A percentile compares a stretch with the other conserved stretches of the same genome.
Evolutionary conservation across 192 early-diverging fungal genomes (phyloP).

Genomic region (Backusella macrospora): DNA sequence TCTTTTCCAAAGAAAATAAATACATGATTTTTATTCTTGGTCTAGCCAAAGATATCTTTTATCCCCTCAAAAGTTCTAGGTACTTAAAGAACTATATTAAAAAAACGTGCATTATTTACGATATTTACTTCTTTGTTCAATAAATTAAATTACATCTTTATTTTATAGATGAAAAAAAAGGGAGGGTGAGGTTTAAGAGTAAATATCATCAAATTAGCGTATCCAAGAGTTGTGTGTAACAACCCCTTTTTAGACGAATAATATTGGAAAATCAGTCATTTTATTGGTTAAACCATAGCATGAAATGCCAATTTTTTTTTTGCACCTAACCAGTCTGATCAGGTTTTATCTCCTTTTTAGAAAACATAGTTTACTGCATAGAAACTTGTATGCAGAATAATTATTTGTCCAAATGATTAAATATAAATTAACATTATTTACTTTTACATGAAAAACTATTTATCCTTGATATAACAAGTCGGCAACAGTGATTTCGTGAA

Average conservation of each 20-base stretch:
- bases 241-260: not conserved
- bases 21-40: too few species aligned
- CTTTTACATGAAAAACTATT: too few species aligned
- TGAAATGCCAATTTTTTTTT: not conserved
- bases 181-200: not conserved
- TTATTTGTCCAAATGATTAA: too few species aligned
- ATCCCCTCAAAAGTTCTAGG: not conserved
- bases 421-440: too few species aligned
- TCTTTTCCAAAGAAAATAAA: too few species aligned
- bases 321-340: not conserved
- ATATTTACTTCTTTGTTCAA: not conserved
- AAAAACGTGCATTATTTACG: not conserved
- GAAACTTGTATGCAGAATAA: too few species aligned
- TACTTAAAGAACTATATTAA: not conserved
- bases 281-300: constrained; percentile 1
- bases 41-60: not conserved
- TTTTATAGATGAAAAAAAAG: not conserved
- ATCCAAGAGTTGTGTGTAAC: not conserved
- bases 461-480: too few species aligned
- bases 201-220: not conserved
- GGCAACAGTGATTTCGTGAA: too few species aligned
- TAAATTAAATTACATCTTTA: not conserved
- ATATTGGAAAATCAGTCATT: not conserved
- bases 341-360: not conserved
- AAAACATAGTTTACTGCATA: not conserved